Evolutionary conservation across 129 eudicot genomes (phyloP).

Genomic region (Sambucus nigra): DNA sequence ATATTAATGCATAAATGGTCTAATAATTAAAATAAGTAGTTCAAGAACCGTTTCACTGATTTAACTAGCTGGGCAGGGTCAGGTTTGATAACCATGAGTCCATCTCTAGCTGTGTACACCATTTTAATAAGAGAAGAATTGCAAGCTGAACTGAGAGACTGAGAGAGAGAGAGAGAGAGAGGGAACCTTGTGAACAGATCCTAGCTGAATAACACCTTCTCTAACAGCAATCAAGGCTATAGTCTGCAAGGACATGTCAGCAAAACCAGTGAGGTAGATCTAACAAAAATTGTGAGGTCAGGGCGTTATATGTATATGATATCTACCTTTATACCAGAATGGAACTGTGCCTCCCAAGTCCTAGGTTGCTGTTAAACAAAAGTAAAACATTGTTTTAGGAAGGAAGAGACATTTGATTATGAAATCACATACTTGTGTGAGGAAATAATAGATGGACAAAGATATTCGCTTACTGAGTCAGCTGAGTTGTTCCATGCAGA

Average conservation of each 20-base stretch:
- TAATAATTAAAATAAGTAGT: too few species aligned
- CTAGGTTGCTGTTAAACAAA: constrained; percentile 73
- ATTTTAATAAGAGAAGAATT: too few species aligned
- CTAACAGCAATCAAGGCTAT: constrained; percentile 96
- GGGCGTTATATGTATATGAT: background rate
- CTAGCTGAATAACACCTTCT: constrained; percentile 97
- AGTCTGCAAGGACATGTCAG: constrained; percentile 44
- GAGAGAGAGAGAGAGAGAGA: constrained; percentile 19
- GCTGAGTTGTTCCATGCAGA: constrained; percentile 97
- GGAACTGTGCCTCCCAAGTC: constrained; percentile 99
- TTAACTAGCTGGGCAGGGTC: too few species aligned
- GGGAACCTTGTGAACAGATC: constrained; percentile 74
- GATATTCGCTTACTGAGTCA: constrained; percentile 59
- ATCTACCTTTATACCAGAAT: constrained; percentile 92
- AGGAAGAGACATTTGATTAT: background rate
- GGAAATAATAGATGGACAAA: background rate
- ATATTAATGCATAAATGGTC: too few species aligned
- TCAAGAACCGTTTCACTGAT: too few species aligned
- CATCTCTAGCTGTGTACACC: too few species aligned
- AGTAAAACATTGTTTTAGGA: background rate
- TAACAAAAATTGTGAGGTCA: background rate
- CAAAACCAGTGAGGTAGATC: background rate
- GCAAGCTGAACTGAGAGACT: too few species aligned
- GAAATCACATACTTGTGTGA: background rate
- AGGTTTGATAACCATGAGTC: too few species aligned